These are phyloP conservation scores for Fusarium nelsonii DNA, from an alignment of 2,329 filamentous ascomycete species.

Conservation along the genomic window DNA sequence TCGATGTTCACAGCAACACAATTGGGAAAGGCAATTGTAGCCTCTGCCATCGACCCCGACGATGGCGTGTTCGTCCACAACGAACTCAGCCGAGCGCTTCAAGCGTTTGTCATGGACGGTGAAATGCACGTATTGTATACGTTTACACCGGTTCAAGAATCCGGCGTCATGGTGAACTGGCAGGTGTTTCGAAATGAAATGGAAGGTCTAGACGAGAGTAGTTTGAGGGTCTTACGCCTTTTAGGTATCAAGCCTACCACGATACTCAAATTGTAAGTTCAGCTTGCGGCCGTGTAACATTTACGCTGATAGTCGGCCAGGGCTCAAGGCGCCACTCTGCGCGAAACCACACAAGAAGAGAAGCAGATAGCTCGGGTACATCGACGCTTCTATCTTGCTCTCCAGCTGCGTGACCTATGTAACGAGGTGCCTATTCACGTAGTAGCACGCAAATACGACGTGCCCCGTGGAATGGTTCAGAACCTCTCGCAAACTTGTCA, in stretches of 20 bases:
- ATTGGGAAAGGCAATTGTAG: constrained; percentile 77
- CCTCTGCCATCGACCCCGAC: constrained; percentile 78
- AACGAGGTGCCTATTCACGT: constrained; percentile 79
- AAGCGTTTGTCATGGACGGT: constrained; percentile 82
- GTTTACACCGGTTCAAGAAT: constrained; percentile 78
- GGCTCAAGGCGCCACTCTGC: constrained; percentile 74
- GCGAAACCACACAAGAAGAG: constrained; percentile 71
- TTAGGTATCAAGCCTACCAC: constrained; percentile 76
- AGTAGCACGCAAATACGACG: constrained; percentile 77
- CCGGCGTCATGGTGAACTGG: constrained; percentile 73
- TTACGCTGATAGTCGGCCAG: constrained; percentile 56
- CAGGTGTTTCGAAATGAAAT: constrained; percentile 78
- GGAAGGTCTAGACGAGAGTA: constrained; percentile 77
- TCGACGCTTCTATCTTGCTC: constrained; percentile 78
- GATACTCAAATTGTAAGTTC: constrained; percentile 73
- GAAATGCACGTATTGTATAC: constrained; percentile 85
- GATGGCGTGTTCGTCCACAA: constrained; percentile 80
- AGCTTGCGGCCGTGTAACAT: neutral
- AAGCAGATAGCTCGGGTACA: constrained; percentile 73
- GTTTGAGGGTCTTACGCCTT: constrained; percentile 74
- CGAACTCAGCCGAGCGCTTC: constrained; percentile 75
- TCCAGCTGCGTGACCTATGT: constrained; percentile 83
- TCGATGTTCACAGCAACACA: constrained; percentile 71
- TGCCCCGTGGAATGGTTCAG: constrained; percentile 77
- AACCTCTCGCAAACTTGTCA: constrained; percentile 80